Conservation (phyloP, 1,139 yeast species). For the Torulaspora globosa region DNA sequence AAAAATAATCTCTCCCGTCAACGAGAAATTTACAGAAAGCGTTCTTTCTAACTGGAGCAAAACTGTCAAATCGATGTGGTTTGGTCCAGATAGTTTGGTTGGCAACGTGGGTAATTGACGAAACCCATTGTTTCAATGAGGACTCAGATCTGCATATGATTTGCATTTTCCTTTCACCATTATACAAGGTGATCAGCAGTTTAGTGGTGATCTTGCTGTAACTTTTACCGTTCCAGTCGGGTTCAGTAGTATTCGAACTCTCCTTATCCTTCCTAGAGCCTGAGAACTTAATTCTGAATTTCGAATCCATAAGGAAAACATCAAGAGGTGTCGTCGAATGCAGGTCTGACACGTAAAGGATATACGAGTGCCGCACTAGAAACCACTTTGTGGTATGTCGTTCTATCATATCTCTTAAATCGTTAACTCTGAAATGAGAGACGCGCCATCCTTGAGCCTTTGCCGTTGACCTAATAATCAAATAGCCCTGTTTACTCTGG, state of each 20-base stretch:
- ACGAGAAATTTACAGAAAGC: conserved; percentile 96
- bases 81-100: conserved; percentile 67
- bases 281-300: conserved; percentile 54
- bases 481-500: conserved; percentile 84
- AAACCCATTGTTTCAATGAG: conserved; percentile 72
- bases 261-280: conserved; percentile 41
- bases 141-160: conserved; percentile 69
- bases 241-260: conserved; percentile 41
- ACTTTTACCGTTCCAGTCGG: conserved; percentile 45
- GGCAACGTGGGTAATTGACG: conserved; percentile 67
- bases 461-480: conserved; percentile 77
- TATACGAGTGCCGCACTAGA: conserved; percentile 74
- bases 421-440: conserved; percentile 77
- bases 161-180: conserved; percentile 72
- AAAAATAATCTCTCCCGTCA: conserved; percentile 92
- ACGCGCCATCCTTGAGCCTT: conserved; percentile 94
- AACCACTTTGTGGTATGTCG: conserved; percentile 94
- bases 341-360: conserved; percentile 81
- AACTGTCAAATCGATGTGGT: conserved; percentile 74
- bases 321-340: conserved; percentile 85
- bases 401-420: conserved; percentile 76
- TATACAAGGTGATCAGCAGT: conserved; percentile 63
- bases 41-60: conserved; percentile 84
- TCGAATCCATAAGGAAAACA: conserved; percentile 77
- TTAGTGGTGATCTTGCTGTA: conserved; percentile 40